phyloP scores from a whole-genome alignment of 2,329 filamentous ascomycete species.

The Fusarium praegraminearum region DNA sequence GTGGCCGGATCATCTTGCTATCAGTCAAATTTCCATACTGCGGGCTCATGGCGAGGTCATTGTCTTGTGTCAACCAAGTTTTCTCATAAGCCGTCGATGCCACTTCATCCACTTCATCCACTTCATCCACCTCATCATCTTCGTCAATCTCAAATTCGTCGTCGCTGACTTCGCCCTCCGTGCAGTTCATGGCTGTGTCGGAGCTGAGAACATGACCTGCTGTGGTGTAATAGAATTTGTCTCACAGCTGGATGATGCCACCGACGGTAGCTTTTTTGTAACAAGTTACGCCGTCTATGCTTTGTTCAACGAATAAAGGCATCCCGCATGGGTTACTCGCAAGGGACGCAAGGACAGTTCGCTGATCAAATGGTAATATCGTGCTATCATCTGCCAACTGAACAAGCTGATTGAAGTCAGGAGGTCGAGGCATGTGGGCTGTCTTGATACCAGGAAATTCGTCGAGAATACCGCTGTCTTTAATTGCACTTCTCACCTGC shows the following conservation, averaged over 20 bases:
- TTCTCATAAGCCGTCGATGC: not conserved
- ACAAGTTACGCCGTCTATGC: not conserved
- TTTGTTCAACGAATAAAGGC: not conserved
- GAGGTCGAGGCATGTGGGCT: not conserved
- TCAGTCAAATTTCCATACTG: not conserved
- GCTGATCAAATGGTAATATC: not conserved
- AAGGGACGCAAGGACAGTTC: not conserved
- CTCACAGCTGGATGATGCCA: not conserved
- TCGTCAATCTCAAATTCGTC: not conserved
- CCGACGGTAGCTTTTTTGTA: not conserved
- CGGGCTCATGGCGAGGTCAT: not conserved
- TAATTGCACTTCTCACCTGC: not conserved
- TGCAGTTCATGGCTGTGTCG: not conserved
- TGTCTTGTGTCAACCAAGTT: not conserved
- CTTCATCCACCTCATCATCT: not conserved
- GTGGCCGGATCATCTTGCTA: not conserved
- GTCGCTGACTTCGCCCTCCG: not conserved
- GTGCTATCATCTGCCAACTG: not conserved
- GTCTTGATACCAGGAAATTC: not conserved
- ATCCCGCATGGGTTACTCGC: not conserved
- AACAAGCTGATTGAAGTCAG: not conserved
- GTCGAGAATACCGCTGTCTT: not conserved
- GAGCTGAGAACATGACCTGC: not conserved
- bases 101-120: not conserved
- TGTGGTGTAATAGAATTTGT: not conserved